These are phyloP conservation scores for Serendipita indica DNA, from an alignment of 768 basidiomycete species.

Conservation along the genomic window DNA sequence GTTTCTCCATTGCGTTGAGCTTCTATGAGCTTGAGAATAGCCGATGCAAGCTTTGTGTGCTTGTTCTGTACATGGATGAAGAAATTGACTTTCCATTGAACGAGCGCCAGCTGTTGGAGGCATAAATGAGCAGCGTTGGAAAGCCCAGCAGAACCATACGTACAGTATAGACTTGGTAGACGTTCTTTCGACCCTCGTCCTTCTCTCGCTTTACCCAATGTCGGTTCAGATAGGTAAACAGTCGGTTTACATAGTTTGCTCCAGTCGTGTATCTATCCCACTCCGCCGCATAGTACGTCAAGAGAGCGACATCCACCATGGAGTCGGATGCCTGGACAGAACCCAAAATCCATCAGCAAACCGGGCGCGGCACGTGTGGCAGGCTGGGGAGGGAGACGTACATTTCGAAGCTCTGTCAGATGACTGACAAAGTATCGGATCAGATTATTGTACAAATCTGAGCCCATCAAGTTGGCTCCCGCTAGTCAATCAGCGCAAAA, in stretches of 20 bases:
- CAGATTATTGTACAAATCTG: conserved; percentile 91
- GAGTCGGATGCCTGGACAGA: conserved; percentile 55
- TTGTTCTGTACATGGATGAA: conserved; percentile 79
- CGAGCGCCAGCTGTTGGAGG: conserved; percentile 82
- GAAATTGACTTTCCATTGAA: conserved; percentile 89
- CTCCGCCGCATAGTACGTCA: conserved; percentile 81
- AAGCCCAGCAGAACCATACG: too few species aligned
- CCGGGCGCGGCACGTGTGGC: conserved; percentile 12
- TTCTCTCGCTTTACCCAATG: conserved; percentile 99
- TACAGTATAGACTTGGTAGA: conserved; percentile 93
- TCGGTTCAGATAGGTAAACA: conserved; percentile 96
- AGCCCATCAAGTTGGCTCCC: conserved; percentile 92
- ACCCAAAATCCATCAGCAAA: conserved; percentile 19
- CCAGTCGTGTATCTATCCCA: conserved; percentile 97
- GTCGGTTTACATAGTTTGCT: conserved; percentile 90
- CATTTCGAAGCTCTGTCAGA: conserved; percentile 50
- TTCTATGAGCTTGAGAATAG: conserved; percentile 81
- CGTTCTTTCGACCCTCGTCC: conserved; percentile 88
- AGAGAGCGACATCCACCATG: conserved; percentile 71
- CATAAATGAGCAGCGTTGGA: too few species aligned
- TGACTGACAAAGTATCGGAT: conserved; percentile 81
- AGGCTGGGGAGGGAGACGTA: conserved; percentile 21
- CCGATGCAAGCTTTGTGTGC: conserved; percentile 67
- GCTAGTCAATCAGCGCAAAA: conserved; percentile 31
- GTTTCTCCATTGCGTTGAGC: conserved; percentile 85